phyloP scores from a whole-genome alignment of 2,329 filamentous ascomycete genomes.

The Fonsecaea erecta region DNA sequence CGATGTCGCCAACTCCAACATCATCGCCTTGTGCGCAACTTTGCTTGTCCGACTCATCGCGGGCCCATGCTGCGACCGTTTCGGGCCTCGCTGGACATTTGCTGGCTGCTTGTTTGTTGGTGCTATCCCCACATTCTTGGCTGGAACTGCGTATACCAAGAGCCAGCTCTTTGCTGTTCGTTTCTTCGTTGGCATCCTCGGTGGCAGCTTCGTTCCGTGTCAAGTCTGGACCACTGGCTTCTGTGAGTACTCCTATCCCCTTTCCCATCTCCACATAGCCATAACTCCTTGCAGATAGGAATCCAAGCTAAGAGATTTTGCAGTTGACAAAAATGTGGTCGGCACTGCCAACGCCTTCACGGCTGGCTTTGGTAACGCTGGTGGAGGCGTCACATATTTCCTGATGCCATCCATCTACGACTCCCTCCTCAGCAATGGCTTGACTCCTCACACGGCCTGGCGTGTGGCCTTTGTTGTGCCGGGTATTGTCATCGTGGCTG shows the following conservation, averaged over 20 bases:
- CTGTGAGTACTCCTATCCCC: constrained; percentile 30
- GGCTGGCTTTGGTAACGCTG: constrained; percentile 83
- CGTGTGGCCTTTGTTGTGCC: constrained; percentile 83
- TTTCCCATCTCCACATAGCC: background rate
- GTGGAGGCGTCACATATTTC: constrained; percentile 90
- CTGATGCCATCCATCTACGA: constrained; percentile 90
- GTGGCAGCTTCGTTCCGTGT: constrained; percentile 60
- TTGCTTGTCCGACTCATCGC: constrained; percentile 76
- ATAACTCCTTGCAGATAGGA: background rate
- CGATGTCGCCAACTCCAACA: constrained; percentile 87
- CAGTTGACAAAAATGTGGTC: constrained; percentile 81
- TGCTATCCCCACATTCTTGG: constrained; percentile 78
- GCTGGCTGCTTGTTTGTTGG: constrained; percentile 77
- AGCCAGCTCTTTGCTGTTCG: constrained; percentile 54
- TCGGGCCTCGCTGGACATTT: constrained; percentile 80
- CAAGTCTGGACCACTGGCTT: constrained; percentile 93
- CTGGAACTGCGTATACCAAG: constrained; percentile 73
- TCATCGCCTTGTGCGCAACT: constrained; percentile 75
- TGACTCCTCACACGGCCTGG: constrained; percentile 74
- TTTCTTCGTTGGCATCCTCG: constrained; percentile 52
- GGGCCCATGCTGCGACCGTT: constrained; percentile 83
- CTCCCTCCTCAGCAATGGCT: constrained; percentile 67
- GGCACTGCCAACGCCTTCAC: constrained; percentile 86
- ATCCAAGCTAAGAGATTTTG: constrained; percentile 44
- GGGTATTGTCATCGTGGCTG: constrained; percentile 71